These are phyloP conservation scores for Metschnikowia aberdeeniae DNA, from an alignment of 805 yeast genomes.

Conservation along the genomic window DNA sequence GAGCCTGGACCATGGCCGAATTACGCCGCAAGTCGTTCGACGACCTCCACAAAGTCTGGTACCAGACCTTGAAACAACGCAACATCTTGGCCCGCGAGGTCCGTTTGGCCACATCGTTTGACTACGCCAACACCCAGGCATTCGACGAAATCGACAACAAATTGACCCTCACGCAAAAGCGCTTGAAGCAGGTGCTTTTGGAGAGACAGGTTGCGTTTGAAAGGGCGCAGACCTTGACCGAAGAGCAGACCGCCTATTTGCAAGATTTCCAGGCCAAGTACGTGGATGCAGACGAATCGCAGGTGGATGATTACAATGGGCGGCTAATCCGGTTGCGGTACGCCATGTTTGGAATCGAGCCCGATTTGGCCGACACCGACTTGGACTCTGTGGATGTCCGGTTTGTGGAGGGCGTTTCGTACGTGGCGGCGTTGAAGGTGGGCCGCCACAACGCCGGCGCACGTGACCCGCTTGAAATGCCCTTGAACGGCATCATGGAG, in stretches of 20 bases:
- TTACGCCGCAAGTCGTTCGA: constrained; percentile 87
- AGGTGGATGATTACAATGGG: constrained; percentile 57
- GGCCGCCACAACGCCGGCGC: constrained; percentile 28
- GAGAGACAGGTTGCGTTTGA: constrained; percentile 77
- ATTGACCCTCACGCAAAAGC: constrained; percentile 35
- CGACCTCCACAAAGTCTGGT: constrained; percentile 91
- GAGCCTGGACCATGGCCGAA: constrained; percentile 87
- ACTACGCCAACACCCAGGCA: constrained; percentile 27
- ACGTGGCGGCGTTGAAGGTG: constrained; percentile 65
- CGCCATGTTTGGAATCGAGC: constrained; percentile 82
- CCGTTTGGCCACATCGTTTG: constrained; percentile 45
- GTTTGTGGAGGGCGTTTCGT: constrained; percentile 62
- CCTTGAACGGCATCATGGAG: constrained; percentile 39
- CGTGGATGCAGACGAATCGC: constrained; percentile 47
- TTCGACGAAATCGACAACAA: constrained; percentile 39
- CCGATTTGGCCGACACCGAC: constrained; percentile 53
- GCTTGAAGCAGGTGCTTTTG: constrained; percentile 79
- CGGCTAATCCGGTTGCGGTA: constrained; percentile 74
- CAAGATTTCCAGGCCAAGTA: constrained; percentile 56
- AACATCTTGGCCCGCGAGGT: constrained; percentile 75
- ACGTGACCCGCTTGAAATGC: constrained; percentile 24
- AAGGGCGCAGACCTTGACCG: constrained; percentile 48
- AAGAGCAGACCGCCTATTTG: constrained; percentile 46
- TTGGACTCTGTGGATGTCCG: constrained; percentile 50
- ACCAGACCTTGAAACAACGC: constrained; percentile 75